Evolutionary conservation across 2,329 filamentous ascomycete genomes (phyloP).

Genomic region (Aspergillus persii): DNA sequence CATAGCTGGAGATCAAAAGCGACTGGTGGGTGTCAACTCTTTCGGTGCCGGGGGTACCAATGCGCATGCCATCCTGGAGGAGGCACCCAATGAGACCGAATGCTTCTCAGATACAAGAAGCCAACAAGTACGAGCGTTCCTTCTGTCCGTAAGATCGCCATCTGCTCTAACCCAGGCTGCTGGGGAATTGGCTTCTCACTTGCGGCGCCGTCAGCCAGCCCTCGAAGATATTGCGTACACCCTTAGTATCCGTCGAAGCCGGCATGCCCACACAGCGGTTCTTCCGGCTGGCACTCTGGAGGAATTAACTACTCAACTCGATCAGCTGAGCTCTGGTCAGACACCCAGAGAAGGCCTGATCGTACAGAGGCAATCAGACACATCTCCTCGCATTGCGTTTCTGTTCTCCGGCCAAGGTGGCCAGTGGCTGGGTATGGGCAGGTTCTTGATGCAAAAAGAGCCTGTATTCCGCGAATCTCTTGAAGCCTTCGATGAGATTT

Average conservation of each 20-base stretch:
- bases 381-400: neutral
- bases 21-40: conserved; percentile 22
- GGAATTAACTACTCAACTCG: neutral
- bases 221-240: neutral
- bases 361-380: neutral
- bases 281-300: neutral
- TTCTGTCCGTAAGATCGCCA: neutral
- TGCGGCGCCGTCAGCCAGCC: neutral
- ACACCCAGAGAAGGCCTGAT: neutral
- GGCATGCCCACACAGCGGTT: neutral
- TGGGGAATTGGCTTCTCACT: neutral
- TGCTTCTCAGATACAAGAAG: neutral
- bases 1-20: conserved; percentile 16
- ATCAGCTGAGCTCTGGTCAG: neutral
- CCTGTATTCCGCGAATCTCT: neutral
- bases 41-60: conserved; percentile 30
- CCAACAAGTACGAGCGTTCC: neutral
- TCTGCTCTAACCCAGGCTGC: neutral
- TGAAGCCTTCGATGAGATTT: neutral
- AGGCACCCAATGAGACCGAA: conserved; percentile 1
- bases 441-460: neutral
- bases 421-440: neutral
- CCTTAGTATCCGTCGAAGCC: neutral
- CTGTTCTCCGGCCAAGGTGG: neutral
- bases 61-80: conserved; percentile 25